Conservation (phyloP, 305 asterid genomes). For the Solanum hybrid region DNA sequence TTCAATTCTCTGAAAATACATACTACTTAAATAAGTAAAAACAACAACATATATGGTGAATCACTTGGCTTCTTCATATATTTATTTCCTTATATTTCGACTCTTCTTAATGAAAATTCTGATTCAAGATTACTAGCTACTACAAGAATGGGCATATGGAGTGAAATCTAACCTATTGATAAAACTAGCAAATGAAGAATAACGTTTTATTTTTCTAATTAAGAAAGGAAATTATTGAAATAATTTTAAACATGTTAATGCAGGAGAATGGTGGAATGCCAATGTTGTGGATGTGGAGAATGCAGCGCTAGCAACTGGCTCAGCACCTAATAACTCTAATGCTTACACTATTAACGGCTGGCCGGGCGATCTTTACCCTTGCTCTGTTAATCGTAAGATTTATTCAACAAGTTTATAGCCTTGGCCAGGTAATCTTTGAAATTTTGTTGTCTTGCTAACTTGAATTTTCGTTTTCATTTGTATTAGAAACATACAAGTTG, state of each 20-base stretch:
- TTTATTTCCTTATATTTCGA: not conserved
- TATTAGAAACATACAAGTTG: not conserved
- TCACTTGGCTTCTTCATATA: not conserved
- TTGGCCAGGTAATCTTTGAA: not conserved
- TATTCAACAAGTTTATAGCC: not conserved
- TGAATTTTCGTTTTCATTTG: not conserved
- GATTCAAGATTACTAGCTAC: not conserved
- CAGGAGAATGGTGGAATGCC: slow-evolving; percentile 18
- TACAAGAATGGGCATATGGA: not conserved
- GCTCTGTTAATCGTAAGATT: not conserved
- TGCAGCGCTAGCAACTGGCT: not conserved
- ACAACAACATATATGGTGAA: not conserved
- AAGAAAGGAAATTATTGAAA: not conserved
- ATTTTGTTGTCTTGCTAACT: not conserved
- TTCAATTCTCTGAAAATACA: not conserved
- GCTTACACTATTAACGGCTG: slow-evolving; percentile 15
- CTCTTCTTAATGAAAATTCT: not conserved
- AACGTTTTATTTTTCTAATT: not conserved
- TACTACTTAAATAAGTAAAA: not conserved
- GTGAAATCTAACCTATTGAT: not conserved
- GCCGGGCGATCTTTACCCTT: slow-evolving; percentile 11
- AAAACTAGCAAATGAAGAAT: not conserved
- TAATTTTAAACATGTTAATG: not conserved
- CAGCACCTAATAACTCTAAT: slow-evolving; percentile 11
- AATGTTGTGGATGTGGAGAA: slow-evolving; percentile 11